Conservation (phyloP, 306 rosid genomes). For the Pyrus pyrifolia region DNA sequence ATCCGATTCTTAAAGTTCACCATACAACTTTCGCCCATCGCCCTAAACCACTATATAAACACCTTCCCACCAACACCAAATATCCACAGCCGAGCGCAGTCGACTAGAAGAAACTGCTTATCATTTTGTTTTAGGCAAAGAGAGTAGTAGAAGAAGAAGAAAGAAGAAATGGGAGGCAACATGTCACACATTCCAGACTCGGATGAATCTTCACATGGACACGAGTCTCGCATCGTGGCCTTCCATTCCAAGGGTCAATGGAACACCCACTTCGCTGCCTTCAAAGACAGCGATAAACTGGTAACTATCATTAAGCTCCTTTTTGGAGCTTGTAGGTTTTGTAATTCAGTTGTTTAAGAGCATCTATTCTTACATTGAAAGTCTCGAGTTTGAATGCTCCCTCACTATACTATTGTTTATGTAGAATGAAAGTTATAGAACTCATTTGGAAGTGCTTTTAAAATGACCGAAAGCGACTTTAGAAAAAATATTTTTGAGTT, state of each 20-base stretch:
- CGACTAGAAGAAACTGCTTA: too few species aligned
- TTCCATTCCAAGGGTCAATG: conserved; percentile 47
- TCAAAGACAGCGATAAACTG: conserved; percentile 47
- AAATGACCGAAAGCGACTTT: too few species aligned
- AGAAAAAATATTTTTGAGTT: too few species aligned
- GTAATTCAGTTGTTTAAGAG: too few species aligned
- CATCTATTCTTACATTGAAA: too few species aligned
- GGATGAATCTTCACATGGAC: conserved; percentile 7
- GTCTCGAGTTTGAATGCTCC: too few species aligned
- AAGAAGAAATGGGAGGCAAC: conserved; percentile 38
- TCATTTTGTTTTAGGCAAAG: too few species aligned
- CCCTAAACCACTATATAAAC: neutral
- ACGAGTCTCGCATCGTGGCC: conserved; percentile 29
- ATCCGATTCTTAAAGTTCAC: neutral
- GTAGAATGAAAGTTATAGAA: too few species aligned
- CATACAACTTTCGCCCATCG: neutral
- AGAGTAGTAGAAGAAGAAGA: neutral
- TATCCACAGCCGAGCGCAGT: neutral
- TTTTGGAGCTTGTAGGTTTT: too few species aligned
- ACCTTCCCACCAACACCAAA: neutral
- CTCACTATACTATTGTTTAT: too few species aligned
- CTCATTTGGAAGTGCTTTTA: too few species aligned
- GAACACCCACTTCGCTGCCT: conserved; percentile 48
- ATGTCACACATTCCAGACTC: conserved; percentile 4
- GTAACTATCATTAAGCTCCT: conserved; percentile 14